phyloP scores from a whole-genome alignment of 1,139 yeast genomes.

The Geotrichum citri-aurantii region DNA sequence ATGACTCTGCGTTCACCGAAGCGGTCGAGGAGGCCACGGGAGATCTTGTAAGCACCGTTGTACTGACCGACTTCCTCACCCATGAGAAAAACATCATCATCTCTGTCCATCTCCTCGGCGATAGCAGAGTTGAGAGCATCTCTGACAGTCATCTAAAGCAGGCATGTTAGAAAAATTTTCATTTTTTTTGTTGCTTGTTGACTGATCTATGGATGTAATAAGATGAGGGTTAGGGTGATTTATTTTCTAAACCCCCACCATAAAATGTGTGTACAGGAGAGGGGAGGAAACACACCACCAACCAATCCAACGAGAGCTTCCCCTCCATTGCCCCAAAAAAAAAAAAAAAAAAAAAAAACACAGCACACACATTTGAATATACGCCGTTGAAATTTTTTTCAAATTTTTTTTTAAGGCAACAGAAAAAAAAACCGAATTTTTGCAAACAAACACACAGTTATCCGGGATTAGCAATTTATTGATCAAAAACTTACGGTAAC shows the following conservation, averaged over 20 bases:
- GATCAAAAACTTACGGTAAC: conserved; percentile 28
- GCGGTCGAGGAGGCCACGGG: conserved; percentile 91
- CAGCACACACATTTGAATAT: neutral
- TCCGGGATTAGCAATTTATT: neutral
- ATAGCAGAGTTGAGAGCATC: conserved; percentile 93
- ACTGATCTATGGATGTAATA: neutral
- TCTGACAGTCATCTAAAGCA: conserved; percentile 67
- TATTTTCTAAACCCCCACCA: neutral
- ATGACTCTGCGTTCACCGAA: conserved; percentile 95
- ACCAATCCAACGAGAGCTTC: neutral
- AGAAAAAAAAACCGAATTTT: neutral
- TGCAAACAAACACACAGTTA: neutral
- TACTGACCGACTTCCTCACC: conserved; percentile 99
- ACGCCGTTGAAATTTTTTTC: neutral
- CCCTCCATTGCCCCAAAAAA: neutral
- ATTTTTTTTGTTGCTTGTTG: neutral
- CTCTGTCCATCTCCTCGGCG: conserved; percentile 96
- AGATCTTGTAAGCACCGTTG: conserved; percentile 97
- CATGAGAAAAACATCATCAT: conserved; percentile 87
- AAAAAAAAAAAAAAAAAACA: neutral
- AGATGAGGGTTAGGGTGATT: neutral
- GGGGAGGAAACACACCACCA: neutral
- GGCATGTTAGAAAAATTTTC: neutral
- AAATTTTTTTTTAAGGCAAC: neutral
- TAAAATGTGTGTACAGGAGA: neutral